These are phyloP conservation scores for Zelopaecilomyces penicillatus DNA, from an alignment of 2,329 filamentous ascomycete genomes.

Conservation along the genomic window DNA sequence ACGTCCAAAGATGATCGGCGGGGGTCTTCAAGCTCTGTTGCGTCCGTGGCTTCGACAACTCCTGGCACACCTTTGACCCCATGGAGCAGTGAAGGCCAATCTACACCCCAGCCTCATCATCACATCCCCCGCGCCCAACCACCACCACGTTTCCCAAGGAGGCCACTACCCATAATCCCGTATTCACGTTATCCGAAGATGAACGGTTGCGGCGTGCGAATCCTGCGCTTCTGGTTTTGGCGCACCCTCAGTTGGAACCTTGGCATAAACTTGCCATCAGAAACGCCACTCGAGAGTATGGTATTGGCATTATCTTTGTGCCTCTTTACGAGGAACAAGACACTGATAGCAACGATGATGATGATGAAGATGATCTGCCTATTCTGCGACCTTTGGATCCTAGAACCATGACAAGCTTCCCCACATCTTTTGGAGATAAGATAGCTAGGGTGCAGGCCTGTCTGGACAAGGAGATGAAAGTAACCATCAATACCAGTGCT, in stretches of 20 bases:
- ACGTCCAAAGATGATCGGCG: slow-evolving; percentile 18
- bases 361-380: slow-evolving; percentile 14
- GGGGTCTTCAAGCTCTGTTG: slow-evolving; percentile 16
- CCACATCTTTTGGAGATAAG: slow-evolving; percentile 9
- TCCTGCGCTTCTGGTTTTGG: slow-evolving; percentile 20
- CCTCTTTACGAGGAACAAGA: slow-evolving; percentile 15
- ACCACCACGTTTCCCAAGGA: neutral
- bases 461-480: neutral
- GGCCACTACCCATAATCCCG: slow-evolving; percentile 3
- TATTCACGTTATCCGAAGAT: slow-evolving; percentile 12
- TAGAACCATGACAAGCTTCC: slow-evolving; percentile 13
- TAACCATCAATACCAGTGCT: neutral
- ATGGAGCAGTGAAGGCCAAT: neutral
- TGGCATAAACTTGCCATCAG: slow-evolving; percentile 21
- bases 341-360: slow-evolving; percentile 4
- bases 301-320: slow-evolving; percentile 22
- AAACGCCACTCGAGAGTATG: slow-evolving; percentile 17
- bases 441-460: neutral
- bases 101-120: neutral
- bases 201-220: slow-evolving; percentile 15
- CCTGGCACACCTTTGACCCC: slow-evolving; percentile 1
- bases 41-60: slow-evolving; percentile 1
- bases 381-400: slow-evolving; percentile 19
- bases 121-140: neutral
- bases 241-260: slow-evolving; percentile 20